These are phyloP conservation scores for Borovskyia barvae DNA, from an alignment of 208 protist genomes.

Conservation along the genomic window DNA sequence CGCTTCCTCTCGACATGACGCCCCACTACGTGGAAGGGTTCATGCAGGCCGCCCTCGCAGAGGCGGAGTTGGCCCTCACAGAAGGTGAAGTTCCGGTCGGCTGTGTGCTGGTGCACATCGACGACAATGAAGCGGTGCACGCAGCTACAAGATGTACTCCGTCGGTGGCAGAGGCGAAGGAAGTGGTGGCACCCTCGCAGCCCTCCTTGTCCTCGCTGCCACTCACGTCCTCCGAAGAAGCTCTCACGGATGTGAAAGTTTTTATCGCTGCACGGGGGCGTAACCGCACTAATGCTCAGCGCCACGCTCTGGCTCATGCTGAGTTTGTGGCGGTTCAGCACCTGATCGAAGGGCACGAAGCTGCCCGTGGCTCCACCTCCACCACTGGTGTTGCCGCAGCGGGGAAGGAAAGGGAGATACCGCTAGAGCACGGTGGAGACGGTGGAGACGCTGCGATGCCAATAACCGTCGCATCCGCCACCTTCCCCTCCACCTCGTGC, in stretches of 20 bases:
- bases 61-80: conserved; percentile 49
- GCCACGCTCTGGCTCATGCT: conserved; percentile 89
- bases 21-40: conserved; percentile 55
- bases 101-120: conserved; percentile 85
- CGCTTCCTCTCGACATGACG: conserved; percentile 6
- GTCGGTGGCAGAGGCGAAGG: not conserved
- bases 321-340: conserved; percentile 82
- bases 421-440: not conserved
- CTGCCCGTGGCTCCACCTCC: too few species aligned
- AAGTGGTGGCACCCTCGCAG: too few species aligned
- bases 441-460: too few species aligned
- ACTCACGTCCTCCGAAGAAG: not conserved
- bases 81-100: conserved; percentile 95
- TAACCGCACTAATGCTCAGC: conserved; percentile 89
- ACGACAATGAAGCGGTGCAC: conserved; percentile 13
- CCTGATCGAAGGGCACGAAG: conserved; percentile 14
- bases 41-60: conserved; percentile 65
- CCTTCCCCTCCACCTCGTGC: not conserved
- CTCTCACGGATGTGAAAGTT: not conserved
- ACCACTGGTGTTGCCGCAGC: not conserved
- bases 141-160: not conserved
- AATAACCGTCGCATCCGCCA: not conserved
- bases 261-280: conserved; percentile 36
- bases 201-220: too few species aligned
- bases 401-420: not conserved